Evolutionary conservation across 139 green algal species (phyloP), one percentile per base, ranked within the genome.

Genomic region (Parachlorella kessleri): DNA sequence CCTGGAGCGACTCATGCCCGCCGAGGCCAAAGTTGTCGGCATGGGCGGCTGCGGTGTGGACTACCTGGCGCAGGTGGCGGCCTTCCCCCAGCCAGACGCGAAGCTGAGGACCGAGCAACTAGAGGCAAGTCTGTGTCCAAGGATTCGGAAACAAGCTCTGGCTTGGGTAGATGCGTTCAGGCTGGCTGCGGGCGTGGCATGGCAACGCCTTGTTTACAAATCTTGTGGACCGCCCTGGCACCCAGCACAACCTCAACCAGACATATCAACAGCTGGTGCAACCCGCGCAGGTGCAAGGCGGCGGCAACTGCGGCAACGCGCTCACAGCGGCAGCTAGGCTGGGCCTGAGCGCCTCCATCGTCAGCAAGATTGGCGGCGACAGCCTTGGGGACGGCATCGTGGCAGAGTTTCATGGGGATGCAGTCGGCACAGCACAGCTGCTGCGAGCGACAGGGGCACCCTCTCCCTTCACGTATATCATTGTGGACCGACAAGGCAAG

Each of bases 401-500:
- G 48, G 84, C 91, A 8, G 95, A 99, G 88, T 82, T 99, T n/a
- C 28, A 91, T 41, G 37, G 24, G 1, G 96, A 98, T 32, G 95
- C 95, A 23, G 85, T 99, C 1, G 83, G 96, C 80, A 96, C 94
- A 1, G 37, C 35, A 6, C 82, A 86, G 35, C 54, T 99, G 36
- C 66, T 98, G 64, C 74, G 82, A 1, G 90, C 88, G 7, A 4
- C 78, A 9, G 89, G 86, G 4, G 59, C 80, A 18, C 84, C 92
- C n/a, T 97, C 95, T 1, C 95, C 95, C n/a, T 98, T 98, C 85
- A 99, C 95, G 1, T 99, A 99, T 90, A 98, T 98, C 80, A 98
- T 99, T 64, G 94, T 99, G 0, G 95, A 98, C 78, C 70, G 88
- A 5, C 36, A 83, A 85, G 93, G 94, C n/a, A n/a, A n/a, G n/a